phyloP scores from a whole-genome alignment of 257 asterid genomes.

The Primulina eburnea region DNA sequence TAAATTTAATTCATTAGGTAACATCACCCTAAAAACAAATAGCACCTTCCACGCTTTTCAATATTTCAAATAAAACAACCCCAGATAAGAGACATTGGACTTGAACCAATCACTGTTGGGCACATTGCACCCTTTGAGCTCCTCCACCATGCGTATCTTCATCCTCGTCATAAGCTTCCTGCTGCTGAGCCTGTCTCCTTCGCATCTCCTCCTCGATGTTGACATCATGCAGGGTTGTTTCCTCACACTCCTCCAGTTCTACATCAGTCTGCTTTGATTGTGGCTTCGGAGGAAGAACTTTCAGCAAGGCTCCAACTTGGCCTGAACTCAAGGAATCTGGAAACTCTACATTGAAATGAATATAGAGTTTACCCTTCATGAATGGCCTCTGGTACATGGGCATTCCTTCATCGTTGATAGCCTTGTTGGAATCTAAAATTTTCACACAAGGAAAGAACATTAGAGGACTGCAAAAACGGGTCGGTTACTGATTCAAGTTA shows the following conservation, averaged over 20 bases:
- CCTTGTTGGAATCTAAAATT: slow-evolving; percentile 25
- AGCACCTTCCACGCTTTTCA: not conserved
- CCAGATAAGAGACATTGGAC: not conserved
- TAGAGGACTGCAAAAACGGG: no score
- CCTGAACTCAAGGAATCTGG: slow-evolving; percentile 41
- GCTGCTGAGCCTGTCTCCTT: slow-evolving; percentile 40
- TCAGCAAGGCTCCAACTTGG: slow-evolving; percentile 40
- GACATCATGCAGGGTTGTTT: slow-evolving; percentile 51
- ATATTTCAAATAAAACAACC: not conserved
- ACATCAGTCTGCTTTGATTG: slow-evolving; percentile 42
- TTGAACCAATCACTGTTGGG: slow-evolving; percentile 52
- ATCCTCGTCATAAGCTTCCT: slow-evolving; percentile 69
- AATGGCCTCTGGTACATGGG: slow-evolving; percentile 54
- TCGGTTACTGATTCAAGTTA: no score
- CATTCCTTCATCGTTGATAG: slow-evolving; percentile 60
- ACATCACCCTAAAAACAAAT: not conserved
- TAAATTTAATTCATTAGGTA: no score
- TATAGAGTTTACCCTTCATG: slow-evolving; percentile 59
- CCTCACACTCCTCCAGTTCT: slow-evolving; percentile 64
- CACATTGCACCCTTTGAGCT: slow-evolving; percentile 71
- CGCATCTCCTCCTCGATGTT: slow-evolving; percentile 58
- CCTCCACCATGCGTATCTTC: slow-evolving; percentile 69
- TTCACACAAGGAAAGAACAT: no score
- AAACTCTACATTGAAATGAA: slow-evolving; percentile 56
- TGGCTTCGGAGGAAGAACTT: slow-evolving; percentile 44